Evolutionary conservation across 2,329 filamentous ascomycete genomes (phyloP).

Genomic region (Diaporthe nobilis): DNA sequence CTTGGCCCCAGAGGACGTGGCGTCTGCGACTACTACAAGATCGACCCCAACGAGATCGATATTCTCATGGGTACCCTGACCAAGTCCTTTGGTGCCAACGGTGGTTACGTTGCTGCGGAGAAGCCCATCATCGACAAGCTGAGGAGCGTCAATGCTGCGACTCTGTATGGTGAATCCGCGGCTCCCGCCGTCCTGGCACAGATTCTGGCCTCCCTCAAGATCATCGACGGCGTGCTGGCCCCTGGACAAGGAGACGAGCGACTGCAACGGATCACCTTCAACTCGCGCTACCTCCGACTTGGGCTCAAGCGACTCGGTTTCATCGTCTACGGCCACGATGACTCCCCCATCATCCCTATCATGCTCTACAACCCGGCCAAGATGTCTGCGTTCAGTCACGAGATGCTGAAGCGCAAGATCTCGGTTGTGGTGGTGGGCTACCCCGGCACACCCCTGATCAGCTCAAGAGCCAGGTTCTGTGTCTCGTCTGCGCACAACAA

Average conservation of each 20-base stretch:
- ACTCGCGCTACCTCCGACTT: conserved; percentile 97
- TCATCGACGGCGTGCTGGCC: conserved; percentile 89
- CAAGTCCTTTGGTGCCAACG: conserved; percentile 98
- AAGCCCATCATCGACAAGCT: conserved; percentile 95
- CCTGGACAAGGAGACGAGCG: conserved; percentile 96
- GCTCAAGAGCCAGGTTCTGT: conserved; percentile 95
- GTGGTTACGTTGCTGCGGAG: conserved; percentile 92
- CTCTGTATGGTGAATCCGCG: conserved; percentile 88
- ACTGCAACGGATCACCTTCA: conserved; percentile 95
- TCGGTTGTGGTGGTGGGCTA: conserved; percentile 98
- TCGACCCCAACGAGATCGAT: conserved; percentile 89
- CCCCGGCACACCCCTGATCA: conserved; percentile 94
- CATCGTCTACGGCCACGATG: conserved; percentile 97
- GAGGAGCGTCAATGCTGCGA: conserved; percentile 86
- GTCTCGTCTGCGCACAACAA: conserved; percentile 97
- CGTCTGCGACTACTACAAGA: conserved; percentile 96
- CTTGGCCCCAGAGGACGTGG: conserved; percentile 90
- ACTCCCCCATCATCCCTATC: conserved; percentile 95
- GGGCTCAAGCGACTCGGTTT: conserved; percentile 96
- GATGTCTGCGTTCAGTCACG: conserved; percentile 97
- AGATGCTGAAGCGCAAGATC: conserved; percentile 98
- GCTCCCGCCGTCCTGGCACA: conserved; percentile 91
- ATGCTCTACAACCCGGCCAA: conserved; percentile 98
- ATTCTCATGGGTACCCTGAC: conserved; percentile 98
- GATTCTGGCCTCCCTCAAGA: conserved; percentile 86